Evolutionary conservation across 2,329 filamentous ascomycete species (phyloP).

Genomic region (Macroventuria anomochaeta): DNA sequence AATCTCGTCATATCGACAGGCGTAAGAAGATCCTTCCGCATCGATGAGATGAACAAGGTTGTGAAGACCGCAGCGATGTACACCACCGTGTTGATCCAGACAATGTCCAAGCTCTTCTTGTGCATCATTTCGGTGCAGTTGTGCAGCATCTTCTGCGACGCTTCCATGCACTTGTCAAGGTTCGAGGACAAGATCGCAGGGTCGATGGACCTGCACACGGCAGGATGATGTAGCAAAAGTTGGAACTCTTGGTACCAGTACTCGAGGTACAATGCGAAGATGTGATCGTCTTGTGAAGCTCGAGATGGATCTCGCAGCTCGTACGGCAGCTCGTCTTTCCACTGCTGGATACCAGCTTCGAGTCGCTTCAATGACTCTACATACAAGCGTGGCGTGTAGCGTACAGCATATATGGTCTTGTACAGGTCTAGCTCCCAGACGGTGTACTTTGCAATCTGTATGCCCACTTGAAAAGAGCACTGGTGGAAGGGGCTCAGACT

Average conservation of each 20-base stretch:
- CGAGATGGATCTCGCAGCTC: constrained; percentile 60
- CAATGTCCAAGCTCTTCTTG: constrained; percentile 75
- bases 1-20: constrained; percentile 66
- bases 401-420: constrained; percentile 75
- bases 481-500: constrained; percentile 53
- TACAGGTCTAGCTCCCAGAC: constrained; percentile 76
- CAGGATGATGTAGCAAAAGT: constrained; percentile 61
- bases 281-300: constrained; percentile 55
- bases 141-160: constrained; percentile 68
- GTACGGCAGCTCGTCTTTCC: constrained; percentile 68
- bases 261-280: constrained; percentile 58
- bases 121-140: constrained; percentile 65
- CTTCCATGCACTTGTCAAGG: constrained; percentile 66
- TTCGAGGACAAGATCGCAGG: constrained; percentile 66
- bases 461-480: constrained; percentile 71
- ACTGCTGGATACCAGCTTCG: constrained; percentile 68
- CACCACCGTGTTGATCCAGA: constrained; percentile 76
- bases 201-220: constrained; percentile 58
- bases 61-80: constrained; percentile 78
- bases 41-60: constrained; percentile 71
- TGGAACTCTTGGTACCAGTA: constrained; percentile 58
- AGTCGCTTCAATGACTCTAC: constrained; percentile 67
- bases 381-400: constrained; percentile 68
- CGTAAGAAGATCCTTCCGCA: constrained; percentile 67
- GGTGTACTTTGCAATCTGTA: constrained; percentile 69